Evolutionary conservation across 23 red algal species (phyloP), one percentile per base, ranked within the genome.

Genomic region (Cyanidioschyzon merolae): DNA sequence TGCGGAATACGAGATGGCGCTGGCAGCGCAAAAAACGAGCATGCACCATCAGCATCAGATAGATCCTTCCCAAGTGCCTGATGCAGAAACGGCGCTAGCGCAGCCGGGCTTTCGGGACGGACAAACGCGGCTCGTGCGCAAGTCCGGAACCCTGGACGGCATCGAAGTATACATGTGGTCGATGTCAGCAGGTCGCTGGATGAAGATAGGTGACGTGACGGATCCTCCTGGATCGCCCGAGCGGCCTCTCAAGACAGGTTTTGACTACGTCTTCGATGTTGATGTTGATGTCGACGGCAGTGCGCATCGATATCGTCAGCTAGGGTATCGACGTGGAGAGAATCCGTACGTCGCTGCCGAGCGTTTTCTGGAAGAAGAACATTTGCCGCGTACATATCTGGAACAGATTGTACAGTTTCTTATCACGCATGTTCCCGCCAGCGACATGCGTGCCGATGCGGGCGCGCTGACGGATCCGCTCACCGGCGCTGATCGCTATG

Each of bases 221-320:
- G 94, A 98, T 38, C 51, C 68, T 39, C 94, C 88, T 26, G 63
- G 16, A 15, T 3, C 7, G 29, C 29, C 63, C 7, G 2, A 3
- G 16, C n/a, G 63, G 12, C 7, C 63, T 7, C 3, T 7, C 63
- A 35, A 25, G n/a, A 82, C 74, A 39, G 75, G 80, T 24, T 98
- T 89, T 75, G 94, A 98, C 71, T 98, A 84, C 79, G 87, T 91
- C 50, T 98, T 98, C 79, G 94, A 98, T 58, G 94, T 98, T n/a
- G 94, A 98, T 50, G 77, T 98, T 54, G 92, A 84, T 0, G 87
- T 88, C 32, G 63, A 71, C n/a, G 86, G 86, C 39, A 32, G 29
- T 27, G n/a, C 21, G 63, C 63, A 71, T 7, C 76, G 79, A 37
- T 85, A 91, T 34, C 76, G 83, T 58, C 85, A 89, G 76, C 63